These are phyloP conservation scores for Pleurotus sapidus DNA, from an alignment of 768 basidiomycete genomes.

Conservation along the genomic window DNA sequence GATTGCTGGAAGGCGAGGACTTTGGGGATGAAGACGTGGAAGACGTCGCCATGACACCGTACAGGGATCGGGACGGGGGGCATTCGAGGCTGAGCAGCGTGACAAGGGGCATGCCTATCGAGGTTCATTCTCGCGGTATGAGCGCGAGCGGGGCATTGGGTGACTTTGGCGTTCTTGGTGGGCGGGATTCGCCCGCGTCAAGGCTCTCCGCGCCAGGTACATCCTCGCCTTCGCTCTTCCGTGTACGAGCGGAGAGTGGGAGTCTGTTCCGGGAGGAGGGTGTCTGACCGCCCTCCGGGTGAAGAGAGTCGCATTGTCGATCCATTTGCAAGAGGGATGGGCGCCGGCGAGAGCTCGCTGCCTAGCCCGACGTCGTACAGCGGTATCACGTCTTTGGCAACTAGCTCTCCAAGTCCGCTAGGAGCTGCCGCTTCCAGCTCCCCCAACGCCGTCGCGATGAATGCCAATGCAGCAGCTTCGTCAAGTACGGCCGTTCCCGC, in stretches of 20 bases:
- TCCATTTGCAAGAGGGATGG: too few relatives aligned
- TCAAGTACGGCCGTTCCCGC: background rate
- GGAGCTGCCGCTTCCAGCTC: background rate
- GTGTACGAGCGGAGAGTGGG: too few relatives aligned
- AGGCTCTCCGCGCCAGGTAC: too few relatives aligned
- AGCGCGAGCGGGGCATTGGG: too few relatives aligned
- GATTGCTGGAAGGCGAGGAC: constrained; percentile 10
- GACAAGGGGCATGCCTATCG: background rate
- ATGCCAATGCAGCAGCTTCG: background rate
- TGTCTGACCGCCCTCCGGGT: too few relatives aligned
- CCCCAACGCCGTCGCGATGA: background rate
- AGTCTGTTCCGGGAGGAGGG: too few relatives aligned
- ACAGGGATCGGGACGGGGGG: background rate
- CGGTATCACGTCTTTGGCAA: background rate
- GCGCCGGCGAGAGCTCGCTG: constrained; percentile 8
- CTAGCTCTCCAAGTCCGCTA: background rate
- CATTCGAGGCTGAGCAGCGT: background rate
- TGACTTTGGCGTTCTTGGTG: too few relatives aligned
- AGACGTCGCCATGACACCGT: background rate
- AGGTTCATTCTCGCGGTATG: too few relatives aligned
- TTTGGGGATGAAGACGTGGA: constrained; percentile 3
- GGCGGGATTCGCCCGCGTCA: too few relatives aligned
- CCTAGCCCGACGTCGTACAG: background rate
- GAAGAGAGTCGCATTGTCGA: too few relatives aligned
- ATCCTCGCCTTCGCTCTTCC: too few relatives aligned